A percentile compares a stretch with the other conserved stretches of the same genome.
Evolutionary conservation across 2,329 filamentous ascomycete species (phyloP).

Genomic region (Claviceps humidiphila): DNA sequence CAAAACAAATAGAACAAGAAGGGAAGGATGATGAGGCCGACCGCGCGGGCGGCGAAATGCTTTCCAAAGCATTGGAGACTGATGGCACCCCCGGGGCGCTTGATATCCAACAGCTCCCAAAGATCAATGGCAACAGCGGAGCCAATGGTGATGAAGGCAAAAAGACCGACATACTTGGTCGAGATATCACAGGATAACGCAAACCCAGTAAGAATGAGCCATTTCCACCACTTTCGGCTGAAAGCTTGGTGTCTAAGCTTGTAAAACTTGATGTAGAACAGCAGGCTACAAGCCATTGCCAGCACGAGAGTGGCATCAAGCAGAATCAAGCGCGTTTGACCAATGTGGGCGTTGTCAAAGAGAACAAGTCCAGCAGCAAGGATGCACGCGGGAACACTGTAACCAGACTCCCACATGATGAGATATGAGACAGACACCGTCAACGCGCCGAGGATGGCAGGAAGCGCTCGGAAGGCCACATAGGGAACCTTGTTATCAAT

Average conservation of each 20-base stretch:
- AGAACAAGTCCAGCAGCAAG: constrained; percentile 76
- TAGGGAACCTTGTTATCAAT: constrained; percentile 95
- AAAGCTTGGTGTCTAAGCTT: constrained; percentile 86
- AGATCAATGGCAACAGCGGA: constrained; percentile 88
- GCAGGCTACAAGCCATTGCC: constrained; percentile 87
- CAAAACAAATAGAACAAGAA: constrained; percentile 99
- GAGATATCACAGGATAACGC: constrained; percentile 94
- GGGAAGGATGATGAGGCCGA: constrained; percentile 77
- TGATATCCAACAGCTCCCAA: constrained; percentile 87
- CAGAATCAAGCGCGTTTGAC: constrained; percentile 87
- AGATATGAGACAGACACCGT: constrained; percentile 90
- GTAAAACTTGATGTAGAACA: constrained; percentile 96
- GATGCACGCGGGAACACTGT: constrained; percentile 84
- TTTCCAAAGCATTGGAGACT: constrained; percentile 68
- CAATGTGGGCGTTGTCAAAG: constrained; percentile 95
- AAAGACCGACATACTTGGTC: constrained; percentile 92
- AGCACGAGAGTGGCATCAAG: constrained; percentile 89
- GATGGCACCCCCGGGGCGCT: constrained; percentile 69
- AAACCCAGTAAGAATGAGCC: constrained; percentile 90
- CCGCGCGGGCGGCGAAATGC: constrained; percentile 77
- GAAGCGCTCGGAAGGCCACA: constrained; percentile 86
- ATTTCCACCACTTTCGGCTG: constrained; percentile 98
- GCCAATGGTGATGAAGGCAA: constrained; percentile 94
- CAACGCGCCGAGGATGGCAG: constrained; percentile 78
- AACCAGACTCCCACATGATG: constrained; percentile 99